Evolutionary conservation across 305 asterid genomes (phyloP).

Genomic region (Solanum hybrid): DNA sequence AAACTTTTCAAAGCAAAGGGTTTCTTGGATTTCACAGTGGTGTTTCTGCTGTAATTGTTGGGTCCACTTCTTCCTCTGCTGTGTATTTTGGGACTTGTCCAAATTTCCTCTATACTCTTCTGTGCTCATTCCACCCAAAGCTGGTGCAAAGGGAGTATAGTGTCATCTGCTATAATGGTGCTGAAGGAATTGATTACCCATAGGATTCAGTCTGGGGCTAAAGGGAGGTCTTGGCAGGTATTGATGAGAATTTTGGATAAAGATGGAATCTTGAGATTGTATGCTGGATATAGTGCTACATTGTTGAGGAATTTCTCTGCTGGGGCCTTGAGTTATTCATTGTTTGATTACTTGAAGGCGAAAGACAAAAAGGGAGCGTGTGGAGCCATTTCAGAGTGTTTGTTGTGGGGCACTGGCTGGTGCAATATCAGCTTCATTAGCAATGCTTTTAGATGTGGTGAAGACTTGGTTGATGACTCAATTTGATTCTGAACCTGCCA

Average conservation of each 20-base stretch:
- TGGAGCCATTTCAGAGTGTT: conserved; percentile 82
- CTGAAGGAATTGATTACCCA: conserved; percentile 79
- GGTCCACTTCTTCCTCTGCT: conserved; percentile 80
- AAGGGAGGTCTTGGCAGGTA: conserved; percentile 90
- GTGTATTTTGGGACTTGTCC: conserved; percentile 79
- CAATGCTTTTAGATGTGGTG: conserved; percentile 80
- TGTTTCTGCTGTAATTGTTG: conserved; percentile 85
- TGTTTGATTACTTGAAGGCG: conserved; percentile 80
- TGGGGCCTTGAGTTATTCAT: conserved; percentile 83
- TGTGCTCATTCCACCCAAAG: conserved; percentile 71
- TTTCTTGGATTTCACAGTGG: conserved; percentile 74
- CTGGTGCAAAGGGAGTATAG: conserved; percentile 85
- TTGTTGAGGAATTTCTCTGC: conserved; percentile 81
- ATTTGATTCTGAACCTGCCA: conserved; percentile 46
- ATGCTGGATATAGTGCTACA: conserved; percentile 88
- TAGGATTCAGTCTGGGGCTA: conserved; percentile 89
- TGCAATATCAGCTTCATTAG: conserved; percentile 73
- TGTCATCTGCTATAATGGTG: conserved; percentile 84
- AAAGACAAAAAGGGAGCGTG: conserved; percentile 28
- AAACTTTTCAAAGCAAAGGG: conserved; percentile 61
- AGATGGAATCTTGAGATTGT: conserved; percentile 74
- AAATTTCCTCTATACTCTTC: conserved; percentile 40
- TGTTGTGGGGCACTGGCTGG: conserved; percentile 86
- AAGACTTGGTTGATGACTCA: conserved; percentile 92
- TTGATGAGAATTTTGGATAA: conserved; percentile 61